Conservation (phyloP, 2,329 filamentous ascomycete species). For the Ophiostoma sp. region DNA sequence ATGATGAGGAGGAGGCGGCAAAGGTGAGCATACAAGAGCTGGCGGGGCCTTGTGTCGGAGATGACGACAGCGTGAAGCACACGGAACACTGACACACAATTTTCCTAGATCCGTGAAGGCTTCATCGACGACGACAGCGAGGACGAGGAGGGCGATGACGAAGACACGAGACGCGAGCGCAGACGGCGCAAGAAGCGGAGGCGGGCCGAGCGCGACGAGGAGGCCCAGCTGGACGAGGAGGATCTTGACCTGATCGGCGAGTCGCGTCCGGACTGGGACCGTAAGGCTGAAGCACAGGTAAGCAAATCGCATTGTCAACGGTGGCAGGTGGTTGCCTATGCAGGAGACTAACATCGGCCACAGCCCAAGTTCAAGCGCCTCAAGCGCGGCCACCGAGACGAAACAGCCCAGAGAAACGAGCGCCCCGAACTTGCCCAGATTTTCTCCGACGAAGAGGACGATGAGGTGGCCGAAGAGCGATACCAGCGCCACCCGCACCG, state of each 20-base stretch:
- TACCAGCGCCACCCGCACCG: constrained; percentile 52
- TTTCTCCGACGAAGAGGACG: constrained; percentile 83
- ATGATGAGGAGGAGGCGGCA: constrained; percentile 78
- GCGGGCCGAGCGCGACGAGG: constrained; percentile 68
- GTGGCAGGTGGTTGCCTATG: background rate
- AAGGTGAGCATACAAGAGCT: constrained; percentile 48
- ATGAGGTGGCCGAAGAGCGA: constrained; percentile 57
- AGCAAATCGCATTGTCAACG: too few relatives aligned
- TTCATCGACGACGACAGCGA: constrained; percentile 95
- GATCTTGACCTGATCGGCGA: constrained; percentile 93
- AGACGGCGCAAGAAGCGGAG: constrained; percentile 72
- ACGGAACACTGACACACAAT: constrained; percentile 16
- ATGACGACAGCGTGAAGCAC: too few relatives aligned
- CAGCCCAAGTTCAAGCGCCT: constrained; percentile 93
- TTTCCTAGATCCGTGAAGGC: constrained; percentile 71
- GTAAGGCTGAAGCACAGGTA: constrained; percentile 43
- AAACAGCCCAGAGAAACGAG: constrained; percentile 58
- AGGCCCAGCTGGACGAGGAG: constrained; percentile 89
- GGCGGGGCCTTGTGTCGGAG: background rate
- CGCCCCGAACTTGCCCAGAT: constrained; percentile 80
- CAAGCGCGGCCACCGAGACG: constrained; percentile 80
- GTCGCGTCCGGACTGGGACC: constrained; percentile 64
- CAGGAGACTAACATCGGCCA: background rate
- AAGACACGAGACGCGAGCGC: constrained; percentile 48
- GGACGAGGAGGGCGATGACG: constrained; percentile 61